Evolutionary conservation across 2,329 filamentous ascomycete genomes (phyloP).

Genomic region (Botrytis cinerea): DNA sequence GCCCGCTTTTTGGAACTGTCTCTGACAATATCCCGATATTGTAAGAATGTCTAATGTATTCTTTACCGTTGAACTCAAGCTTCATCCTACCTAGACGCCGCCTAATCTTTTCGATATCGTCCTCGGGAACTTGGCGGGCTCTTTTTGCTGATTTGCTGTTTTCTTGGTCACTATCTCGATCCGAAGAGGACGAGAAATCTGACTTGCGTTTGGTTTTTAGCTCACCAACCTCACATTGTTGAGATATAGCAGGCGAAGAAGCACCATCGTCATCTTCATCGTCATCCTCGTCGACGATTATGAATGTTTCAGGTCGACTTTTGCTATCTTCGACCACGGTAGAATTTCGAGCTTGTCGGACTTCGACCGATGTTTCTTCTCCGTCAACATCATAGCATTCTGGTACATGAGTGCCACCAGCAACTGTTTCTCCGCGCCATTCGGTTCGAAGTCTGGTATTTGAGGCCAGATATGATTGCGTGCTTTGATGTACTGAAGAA

Average conservation of each 20-base stretch:
- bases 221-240: background rate
- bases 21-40: background rate
- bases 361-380: background rate
- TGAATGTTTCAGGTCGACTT: background rate
- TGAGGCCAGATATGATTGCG: slow-evolving; percentile 19
- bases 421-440: slow-evolving; percentile 47
- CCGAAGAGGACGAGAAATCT: slow-evolving; percentile 1
- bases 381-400: slow-evolving; percentile 25
- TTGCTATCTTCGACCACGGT: background rate
- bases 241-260: background rate
- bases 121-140: background rate
- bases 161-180: background rate
- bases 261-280: background rate
- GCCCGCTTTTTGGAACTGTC: no score
- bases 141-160: background rate
- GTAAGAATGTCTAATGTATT: slow-evolving; percentile 21
- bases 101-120: background rate
- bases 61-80: background rate
- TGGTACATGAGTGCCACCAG: slow-evolving; percentile 46
- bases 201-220: slow-evolving; percentile 5
- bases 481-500: background rate
- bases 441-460: slow-evolving; percentile 26
- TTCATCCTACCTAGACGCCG: background rate
- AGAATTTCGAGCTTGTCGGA: no score
- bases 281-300: background rate